Base-by-base conservation (phyloP, 306 rosid genomes). In the Abrus precatorius region DNA sequence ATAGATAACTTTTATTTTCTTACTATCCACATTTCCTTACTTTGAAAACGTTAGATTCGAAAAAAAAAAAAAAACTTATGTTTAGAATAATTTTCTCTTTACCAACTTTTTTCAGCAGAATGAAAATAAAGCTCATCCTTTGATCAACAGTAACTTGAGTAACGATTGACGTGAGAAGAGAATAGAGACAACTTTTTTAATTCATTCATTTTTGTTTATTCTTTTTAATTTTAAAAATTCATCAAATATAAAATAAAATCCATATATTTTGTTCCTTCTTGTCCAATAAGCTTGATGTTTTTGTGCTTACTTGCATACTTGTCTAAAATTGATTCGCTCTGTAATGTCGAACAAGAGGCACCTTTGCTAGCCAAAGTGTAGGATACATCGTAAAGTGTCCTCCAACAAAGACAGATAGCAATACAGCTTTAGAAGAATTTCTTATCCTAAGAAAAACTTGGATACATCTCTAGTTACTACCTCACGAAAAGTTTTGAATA, bases 291-390 rank as follows among this genome's bases (percentile, higher is more conserved):
- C 14, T 3, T 64, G 10, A 38, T 14, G n/a, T 38, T 34, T 11
- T 64, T 14, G 49, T 64, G 57, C 45, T 55, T 60, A 10, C 32
- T 36, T 71, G 47, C 45, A 34, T 28, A 53, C 38, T 36, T 62
- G 49, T 38, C 43, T n/a, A 6, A 30, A 45, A 33, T 5, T 50
- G 48, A 50, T 34, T 45, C 1, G 28, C 33, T 45, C 40, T 60
- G 79, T 74, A 74, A 59, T 59, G 79, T 74, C 11, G 45, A 14
- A 13, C 2, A 41, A 57, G 6, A 40, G 32, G 41, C 9, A 8
- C 87, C 83, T 56, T 52, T 81, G 36, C 87, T 84, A 28, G 82
- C 83, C 83, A 85, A 84, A 40, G 73, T 85, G 84, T 84, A 81
- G 13, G 34, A 67, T 4, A 40, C 77, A 38, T 29, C 59, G 88